A percentile compares a stretch with the other conserved stretches of the same genome.
Evolutionary conservation across 495 filamentous ascomycete species (phyloP).

Genomic region (Cercophora scortea): DNA sequence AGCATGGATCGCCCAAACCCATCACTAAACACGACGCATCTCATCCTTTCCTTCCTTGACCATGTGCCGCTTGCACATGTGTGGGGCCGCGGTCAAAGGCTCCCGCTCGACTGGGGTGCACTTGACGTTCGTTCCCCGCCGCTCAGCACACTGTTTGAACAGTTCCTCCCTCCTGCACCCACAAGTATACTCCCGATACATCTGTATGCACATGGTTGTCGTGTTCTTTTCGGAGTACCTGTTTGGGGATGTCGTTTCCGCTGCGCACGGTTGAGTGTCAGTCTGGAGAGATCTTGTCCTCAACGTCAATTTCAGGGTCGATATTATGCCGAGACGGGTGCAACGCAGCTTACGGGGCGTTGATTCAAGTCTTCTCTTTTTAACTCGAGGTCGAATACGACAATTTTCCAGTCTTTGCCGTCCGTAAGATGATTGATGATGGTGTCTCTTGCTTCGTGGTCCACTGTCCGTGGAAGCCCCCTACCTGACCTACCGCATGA

Average conservation of each 20-base stretch:
- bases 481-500: too few species aligned
- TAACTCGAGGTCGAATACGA: too few species aligned
- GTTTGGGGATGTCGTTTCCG: background rate
- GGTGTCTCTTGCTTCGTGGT: too few species aligned
- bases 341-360: too few species aligned
- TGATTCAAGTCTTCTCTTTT: too few species aligned
- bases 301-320: too few species aligned
- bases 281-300: too few species aligned
- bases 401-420: too few species aligned
- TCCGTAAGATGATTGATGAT: too few species aligned
- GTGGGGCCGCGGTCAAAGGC: background rate
- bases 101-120: background rate
- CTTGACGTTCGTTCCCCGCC: slow-evolving; percentile 1
- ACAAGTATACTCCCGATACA: background rate
- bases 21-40: background rate
- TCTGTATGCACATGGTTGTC: background rate
- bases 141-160: background rate
- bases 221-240: background rate
- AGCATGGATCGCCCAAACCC: too few species aligned
- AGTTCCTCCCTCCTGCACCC: background rate
- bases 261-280: too few species aligned
- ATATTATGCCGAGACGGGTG: background rate
- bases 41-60: background rate
- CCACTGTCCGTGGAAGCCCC: too few species aligned
- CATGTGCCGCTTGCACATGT: slow-evolving; percentile 2